Evolutionary conservation across 371 early-diverging fungal genomes (phyloP).

Genomic region (Coemansia sp.): DNA sequence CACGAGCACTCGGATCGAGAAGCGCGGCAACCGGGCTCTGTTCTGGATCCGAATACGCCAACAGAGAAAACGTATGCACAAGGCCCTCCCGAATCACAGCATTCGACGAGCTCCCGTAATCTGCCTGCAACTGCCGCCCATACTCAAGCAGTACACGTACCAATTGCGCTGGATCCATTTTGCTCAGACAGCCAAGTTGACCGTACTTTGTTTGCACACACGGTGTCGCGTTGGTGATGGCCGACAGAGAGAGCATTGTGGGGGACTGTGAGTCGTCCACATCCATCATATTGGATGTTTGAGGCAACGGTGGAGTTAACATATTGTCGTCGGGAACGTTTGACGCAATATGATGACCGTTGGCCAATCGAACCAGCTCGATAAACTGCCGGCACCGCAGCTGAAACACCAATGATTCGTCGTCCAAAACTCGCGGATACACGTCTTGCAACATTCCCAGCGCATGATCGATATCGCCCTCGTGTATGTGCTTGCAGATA

Average conservation of each 20-base stretch:
- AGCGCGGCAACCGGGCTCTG: constrained; percentile 61
- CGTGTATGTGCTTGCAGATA: constrained; percentile 64
- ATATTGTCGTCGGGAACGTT: constrained; percentile 54
- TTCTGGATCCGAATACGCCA: constrained; percentile 72
- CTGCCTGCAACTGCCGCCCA: constrained; percentile 70
- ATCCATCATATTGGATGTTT: constrained; percentile 27
- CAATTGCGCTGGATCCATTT: constrained; percentile 33
- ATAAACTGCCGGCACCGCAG: constrained; percentile 81
- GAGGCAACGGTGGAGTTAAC: constrained; percentile 17
- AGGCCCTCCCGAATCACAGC: constrained; percentile 53
- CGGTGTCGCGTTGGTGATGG: constrained; percentile 35
- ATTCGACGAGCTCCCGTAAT: constrained; percentile 63
- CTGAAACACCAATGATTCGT: constrained; percentile 67
- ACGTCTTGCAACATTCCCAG: constrained; percentile 59
- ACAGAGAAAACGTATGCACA: constrained; percentile 70
- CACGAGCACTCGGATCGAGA: constrained; percentile 57
- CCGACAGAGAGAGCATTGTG: constrained; percentile 35
- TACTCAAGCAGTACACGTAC: constrained; percentile 62
- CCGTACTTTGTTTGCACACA: constrained; percentile 34
- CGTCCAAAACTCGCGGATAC: constrained; percentile 64
- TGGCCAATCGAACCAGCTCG: constrained; percentile 66
- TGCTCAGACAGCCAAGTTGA: constrained; percentile 49
- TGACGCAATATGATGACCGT: constrained; percentile 38
- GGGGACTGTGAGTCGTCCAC: constrained; percentile 34
- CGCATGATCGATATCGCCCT: constrained; percentile 73